Evolutionary conservation across 78 protist species (phyloP), one percentile per base, ranked within the genome.

Genomic region (Protostelium mycophagum): DNA sequence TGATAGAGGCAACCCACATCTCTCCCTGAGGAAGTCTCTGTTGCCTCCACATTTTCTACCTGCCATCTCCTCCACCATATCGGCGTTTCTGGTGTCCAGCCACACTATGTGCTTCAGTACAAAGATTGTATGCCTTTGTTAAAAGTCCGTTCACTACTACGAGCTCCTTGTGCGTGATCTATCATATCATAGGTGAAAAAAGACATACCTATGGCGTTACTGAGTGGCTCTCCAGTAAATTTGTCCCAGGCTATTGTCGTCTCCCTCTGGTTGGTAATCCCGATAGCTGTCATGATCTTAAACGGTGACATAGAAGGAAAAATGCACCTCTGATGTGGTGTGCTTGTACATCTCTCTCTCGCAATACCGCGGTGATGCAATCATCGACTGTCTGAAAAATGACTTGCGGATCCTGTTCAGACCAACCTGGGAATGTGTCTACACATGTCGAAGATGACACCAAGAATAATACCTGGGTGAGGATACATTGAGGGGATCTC

Each of bases 251-350:
- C 97, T 0, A 97, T 89, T 0, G 97, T 91, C 34, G 99, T 98
- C 51, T 98, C 99, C 25, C 99, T 90, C 88, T 98, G 99, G 87
- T 98, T 98, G 73, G 99, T 98, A 29, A 98, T 86, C 5, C 99
- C 99, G 36, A 98, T 85, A 0, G 94, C 93, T 31, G 88, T 36
- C 37, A 0, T 39, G 83, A 34, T 89, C 94, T 38, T 5, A 10
- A 1, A 38, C 38, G 88, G 16, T 31, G n/a, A n/a, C n/a, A n/a
- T n/a, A n/a, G n/a, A n/a, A n/a, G n/a, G n/a, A n/a, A 1, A 1
- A 23, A 28, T 9, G 36, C 0, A 28, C 29, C 28, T 1, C 38
- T 1, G 36, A 31, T 38, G 36, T 25, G 29, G 36, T 16, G 37
- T 35, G 84, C 84, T 34, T 51, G 84, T 31, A 5, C 35, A 83